Evolutionary conservation across 1,284 basidiomycete genomes (phyloP).

Genomic region (Hemileia vastatrix): DNA sequence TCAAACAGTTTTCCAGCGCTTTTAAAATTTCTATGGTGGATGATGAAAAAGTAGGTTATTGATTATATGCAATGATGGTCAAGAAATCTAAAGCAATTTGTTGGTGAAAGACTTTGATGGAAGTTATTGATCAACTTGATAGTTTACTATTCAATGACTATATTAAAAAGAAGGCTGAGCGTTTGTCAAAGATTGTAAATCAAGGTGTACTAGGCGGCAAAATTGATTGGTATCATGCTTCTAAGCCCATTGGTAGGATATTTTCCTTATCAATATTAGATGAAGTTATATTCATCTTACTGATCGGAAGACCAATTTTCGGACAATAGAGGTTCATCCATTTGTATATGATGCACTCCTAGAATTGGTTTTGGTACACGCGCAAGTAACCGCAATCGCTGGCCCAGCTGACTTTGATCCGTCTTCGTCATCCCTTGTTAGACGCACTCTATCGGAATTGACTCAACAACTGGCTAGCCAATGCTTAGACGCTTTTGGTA

Average conservation of each 20-base stretch:
- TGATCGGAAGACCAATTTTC: not conserved
- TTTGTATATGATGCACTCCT: conserved; percentile 88
- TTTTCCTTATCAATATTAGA: conserved; percentile 7
- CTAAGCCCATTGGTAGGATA: conserved; percentile 32
- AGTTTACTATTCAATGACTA: conserved; percentile 77
- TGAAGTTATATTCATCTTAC: not conserved
- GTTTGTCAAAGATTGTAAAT: conserved; percentile 61
- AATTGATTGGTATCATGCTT: conserved; percentile 85
- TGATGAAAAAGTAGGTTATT: conserved; percentile 57
- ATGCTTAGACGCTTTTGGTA: conserved; percentile 70
- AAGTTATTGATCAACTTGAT: conserved; percentile 73
- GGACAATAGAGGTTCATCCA: conserved; percentile 66
- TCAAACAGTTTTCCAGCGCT: conserved; percentile 66
- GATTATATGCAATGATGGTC: too few relatives aligned
- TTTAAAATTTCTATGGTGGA: conserved; percentile 66
- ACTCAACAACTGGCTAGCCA: conserved; percentile 74
- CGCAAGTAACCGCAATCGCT: conserved; percentile 72
- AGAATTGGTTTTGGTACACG: conserved; percentile 80
- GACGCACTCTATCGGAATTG: conserved; percentile 68
- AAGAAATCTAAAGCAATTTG: too few relatives aligned
- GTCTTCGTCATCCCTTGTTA: conserved; percentile 51
- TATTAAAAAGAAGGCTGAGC: conserved; percentile 62
- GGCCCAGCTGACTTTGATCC: conserved; percentile 47
- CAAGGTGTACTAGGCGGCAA: conserved; percentile 65
- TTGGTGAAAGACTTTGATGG: conserved; percentile 65